Conservation (phyloP, 345 rosid genomes). For the Eucalyptus cloeziana region DNA sequence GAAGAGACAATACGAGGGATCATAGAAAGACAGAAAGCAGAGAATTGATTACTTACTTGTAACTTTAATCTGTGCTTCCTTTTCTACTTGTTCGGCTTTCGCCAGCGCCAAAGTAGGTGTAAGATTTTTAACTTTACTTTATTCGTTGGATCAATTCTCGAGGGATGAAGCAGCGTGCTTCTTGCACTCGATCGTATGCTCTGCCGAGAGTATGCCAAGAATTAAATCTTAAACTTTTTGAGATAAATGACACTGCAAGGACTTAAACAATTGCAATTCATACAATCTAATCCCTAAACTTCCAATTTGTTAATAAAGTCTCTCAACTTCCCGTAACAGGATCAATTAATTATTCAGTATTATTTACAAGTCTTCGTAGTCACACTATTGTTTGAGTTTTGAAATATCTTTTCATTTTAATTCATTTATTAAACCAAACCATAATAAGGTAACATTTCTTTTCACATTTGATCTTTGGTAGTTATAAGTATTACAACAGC, state of each 20-base stretch:
- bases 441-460: background rate
- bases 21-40: background rate
- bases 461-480: background rate
- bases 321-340: background rate
- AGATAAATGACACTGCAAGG: rapidly evolving
- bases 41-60: background rate
- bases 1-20: background rate
- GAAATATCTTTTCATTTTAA: background rate
- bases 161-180: background rate
- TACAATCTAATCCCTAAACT: background rate
- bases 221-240: background rate
- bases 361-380: background rate
- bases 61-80: background rate
- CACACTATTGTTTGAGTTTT: background rate
- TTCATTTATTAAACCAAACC: background rate
- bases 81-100: background rate
- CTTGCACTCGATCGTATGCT: background rate
- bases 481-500: background rate
- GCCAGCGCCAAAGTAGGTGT: background rate
- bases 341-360: background rate
- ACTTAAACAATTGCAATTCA: background rate
- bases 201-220: background rate
- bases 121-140: background rate
- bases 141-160: background rate
- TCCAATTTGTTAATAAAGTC: rapidly evolving